Percentiles rank a stretch among this genome's conserved stretches.
Evolutionary conservation across 2,329 filamentous ascomycete genomes (phyloP).

Genomic region (Clarireedia hainanense): DNA sequence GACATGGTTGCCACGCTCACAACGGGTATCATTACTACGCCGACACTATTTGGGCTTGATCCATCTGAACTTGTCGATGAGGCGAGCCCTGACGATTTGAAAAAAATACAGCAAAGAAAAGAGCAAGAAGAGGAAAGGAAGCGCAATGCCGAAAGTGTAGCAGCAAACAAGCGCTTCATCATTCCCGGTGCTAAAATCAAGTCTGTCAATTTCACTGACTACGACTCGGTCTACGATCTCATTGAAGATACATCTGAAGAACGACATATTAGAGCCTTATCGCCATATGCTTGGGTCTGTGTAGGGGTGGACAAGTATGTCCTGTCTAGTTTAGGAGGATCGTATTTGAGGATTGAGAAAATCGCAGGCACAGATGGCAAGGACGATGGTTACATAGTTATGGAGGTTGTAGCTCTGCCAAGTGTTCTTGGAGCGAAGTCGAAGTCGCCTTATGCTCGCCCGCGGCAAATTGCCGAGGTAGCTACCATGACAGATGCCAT

Average conservation of each 20-base stretch:
- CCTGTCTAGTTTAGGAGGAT: conserved; percentile 56
- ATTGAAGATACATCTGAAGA: conserved; percentile 76
- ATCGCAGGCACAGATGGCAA: conserved; percentile 20
- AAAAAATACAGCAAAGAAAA: conserved; percentile 41
- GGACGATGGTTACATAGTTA: conserved; percentile 24
- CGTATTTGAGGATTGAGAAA: conserved; percentile 45
- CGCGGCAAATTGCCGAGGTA: conserved; percentile 59
- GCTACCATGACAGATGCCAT: conserved; percentile 67
- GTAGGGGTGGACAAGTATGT: conserved; percentile 64
- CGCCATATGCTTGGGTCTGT: conserved; percentile 74
- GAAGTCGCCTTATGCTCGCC: conserved; percentile 57
- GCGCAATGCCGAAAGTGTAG: conserved; percentile 4
- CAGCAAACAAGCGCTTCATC: neutral
- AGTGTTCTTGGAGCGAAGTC: conserved; percentile 23
- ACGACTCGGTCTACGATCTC: conserved; percentile 85
- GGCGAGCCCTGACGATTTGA: conserved; percentile 56
- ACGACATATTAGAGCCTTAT: conserved; percentile 67
- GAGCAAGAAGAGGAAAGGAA: conserved; percentile 33
- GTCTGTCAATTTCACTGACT: conserved; percentile 67
- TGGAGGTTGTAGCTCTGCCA: conserved; percentile 29
- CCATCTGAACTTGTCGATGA: conserved; percentile 67
- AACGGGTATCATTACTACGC: conserved; percentile 80
- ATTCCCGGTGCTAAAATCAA: conserved; percentile 7
- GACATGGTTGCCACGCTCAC: conserved; percentile 87
- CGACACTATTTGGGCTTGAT: conserved; percentile 88